A percentile compares a stretch with the other conserved stretches of the same genome.
Evolutionary conservation across 164 flowering plant genomes (phyloP).

Genomic region (Macadamia tetraphylla): DNA sequence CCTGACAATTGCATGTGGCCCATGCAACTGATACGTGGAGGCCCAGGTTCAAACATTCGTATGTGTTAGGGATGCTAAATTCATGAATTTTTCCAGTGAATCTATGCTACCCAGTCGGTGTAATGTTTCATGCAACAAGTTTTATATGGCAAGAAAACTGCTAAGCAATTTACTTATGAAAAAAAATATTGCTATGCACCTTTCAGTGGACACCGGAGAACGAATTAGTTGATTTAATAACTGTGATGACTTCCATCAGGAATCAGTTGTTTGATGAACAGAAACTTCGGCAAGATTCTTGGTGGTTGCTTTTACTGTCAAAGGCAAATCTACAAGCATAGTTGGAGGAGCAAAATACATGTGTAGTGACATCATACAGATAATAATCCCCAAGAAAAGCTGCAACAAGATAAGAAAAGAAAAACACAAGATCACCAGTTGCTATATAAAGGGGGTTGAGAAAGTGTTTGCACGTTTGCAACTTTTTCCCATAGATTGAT

Average conservation of each 20-base stretch:
- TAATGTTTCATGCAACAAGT: not conserved
- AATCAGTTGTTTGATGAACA: slow-evolving; percentile 38
- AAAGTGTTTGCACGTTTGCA: not conserved
- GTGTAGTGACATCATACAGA: slow-evolving; percentile 93
- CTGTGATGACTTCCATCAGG: slow-evolving; percentile 23
- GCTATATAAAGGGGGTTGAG: not conserved
- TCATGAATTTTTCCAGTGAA: not conserved
- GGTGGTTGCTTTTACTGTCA: slow-evolving; percentile 32
- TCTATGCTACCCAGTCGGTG: not conserved
- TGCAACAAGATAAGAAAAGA: slow-evolving; percentile 27
- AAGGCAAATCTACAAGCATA: slow-evolving; percentile 63
- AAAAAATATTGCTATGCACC: too few relatives aligned
- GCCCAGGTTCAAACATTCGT: not conserved
- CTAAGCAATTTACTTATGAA: not conserved
- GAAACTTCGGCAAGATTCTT: slow-evolving; percentile 38
- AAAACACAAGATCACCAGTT: not conserved
- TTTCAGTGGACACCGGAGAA: not conserved
- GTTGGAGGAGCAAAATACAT: slow-evolving; percentile 91
- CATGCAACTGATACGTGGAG: too few relatives aligned
- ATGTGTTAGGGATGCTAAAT: not conserved
- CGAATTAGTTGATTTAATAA: not conserved
- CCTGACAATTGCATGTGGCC: too few relatives aligned
- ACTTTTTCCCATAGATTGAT: not conserved
- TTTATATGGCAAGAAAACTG: slow-evolving; percentile 1
- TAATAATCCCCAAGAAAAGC: slow-evolving; percentile 87